These are phyloP conservation scores for Gracilaria vermiculophylla DNA, from an alignment of 23 red algal genomes.

Conservation along the genomic window DNA sequence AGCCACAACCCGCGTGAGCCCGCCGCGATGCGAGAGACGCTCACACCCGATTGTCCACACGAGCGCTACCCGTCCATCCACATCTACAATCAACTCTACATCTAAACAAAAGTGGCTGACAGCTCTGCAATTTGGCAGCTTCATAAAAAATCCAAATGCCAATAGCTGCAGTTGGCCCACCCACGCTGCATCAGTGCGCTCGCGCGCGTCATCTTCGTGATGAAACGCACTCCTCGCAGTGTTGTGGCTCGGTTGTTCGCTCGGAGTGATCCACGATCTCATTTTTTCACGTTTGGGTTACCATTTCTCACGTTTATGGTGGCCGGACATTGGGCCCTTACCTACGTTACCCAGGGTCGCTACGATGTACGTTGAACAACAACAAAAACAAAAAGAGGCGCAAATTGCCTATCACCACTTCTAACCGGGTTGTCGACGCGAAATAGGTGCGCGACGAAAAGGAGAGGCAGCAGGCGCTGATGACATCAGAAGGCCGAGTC, in stretches of 20 bases:
- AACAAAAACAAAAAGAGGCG: not conserved
- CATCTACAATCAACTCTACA: not conserved
- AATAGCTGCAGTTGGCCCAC: no score
- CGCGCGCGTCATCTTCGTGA: not conserved
- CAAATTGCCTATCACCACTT: no score
- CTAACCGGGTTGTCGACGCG: not conserved
- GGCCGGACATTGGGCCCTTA: conserved; percentile 21
- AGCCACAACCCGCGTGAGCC: no score
- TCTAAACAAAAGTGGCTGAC: not conserved
- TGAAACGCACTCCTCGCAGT: not conserved
- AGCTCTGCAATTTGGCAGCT: not conserved
- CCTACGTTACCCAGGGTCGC: conserved; percentile 32
- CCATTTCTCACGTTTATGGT: conserved; percentile 67
- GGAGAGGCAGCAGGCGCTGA: conserved; percentile 14
- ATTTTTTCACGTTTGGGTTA: conserved; percentile 39
- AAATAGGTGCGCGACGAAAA: conserved; percentile 14
- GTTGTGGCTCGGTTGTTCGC: not conserved
- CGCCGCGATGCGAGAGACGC: no score
- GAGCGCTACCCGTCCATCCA: no score
- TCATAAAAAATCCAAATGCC: not conserved
- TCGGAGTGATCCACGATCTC: not conserved
- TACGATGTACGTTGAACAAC: conserved; percentile 35
- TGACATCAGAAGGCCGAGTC: conserved; percentile 10
- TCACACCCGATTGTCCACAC: no score
- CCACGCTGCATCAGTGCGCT: not conserved